Base-by-base conservation (phyloP, 2,329 filamentous ascomycete species). In the Truncatella angustata region DNA sequence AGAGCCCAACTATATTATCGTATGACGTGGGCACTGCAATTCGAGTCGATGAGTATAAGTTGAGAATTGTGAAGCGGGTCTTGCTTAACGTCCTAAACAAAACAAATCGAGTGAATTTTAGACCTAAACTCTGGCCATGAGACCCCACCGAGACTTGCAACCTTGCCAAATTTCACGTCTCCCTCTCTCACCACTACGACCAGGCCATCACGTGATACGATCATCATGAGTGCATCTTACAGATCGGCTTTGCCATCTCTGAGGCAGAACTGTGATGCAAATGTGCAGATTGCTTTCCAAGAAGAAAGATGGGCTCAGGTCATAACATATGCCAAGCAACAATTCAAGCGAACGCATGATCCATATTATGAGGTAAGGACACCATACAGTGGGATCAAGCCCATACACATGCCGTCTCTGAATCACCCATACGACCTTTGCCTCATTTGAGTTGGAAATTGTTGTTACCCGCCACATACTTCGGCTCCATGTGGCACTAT, bases 271-370 rank as follows among this genome's bases (percentile, higher is more conserved):
- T 57, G 56, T 2, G 54, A 56, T 7, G 16, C 79, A 47, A 76
- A 80, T 68, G 71, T 85, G 9, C 77, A 82, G 67, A 72, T 74
- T 12, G 79, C 79, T 49, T 85, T 81, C 52, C 70, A 72, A 36
- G 78, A 81, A 50, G 71, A 75, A 48, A 80, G 79, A 64, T 85
- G 80, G 81, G 58, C 70, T 16, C 67, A 69, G 14, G 79, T 75
- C 49, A 68, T 76, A 23, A 78, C 75, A 24, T 70, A 82, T 12
- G 80, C 81, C 12, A 76, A 79, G 55, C 77, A 80, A 65, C 70
- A 78, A 24, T 69, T 70, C 52, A 75, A 74, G 57, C 65, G 70
- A 2, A 71, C 70, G 37, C 79, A 80, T 48, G 80, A 83, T 37
- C 70, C 76, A 6, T 84, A 84, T 60, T 84, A 78, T 58, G 74